A percentile compares a stretch with the other conserved stretches of the same genome.
Conservation (phyloP, 2,329 filamentous ascomycete genomes). For the Allantophomopsis lycopodina region DNA sequence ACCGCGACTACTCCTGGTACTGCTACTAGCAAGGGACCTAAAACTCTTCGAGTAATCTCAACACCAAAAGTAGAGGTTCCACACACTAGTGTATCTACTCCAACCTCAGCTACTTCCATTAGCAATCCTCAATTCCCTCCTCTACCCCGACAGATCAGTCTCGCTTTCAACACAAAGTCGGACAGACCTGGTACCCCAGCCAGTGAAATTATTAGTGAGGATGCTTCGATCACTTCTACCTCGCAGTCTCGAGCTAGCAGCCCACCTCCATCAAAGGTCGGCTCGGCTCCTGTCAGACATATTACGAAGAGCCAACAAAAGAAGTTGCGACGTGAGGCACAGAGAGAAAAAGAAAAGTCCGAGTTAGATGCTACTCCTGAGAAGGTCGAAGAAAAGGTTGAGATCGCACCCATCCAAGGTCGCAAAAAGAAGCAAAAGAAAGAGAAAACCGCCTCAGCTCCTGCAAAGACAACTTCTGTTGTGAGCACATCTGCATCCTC, state of each 20-base stretch:
- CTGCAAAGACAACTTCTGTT: constrained; percentile 13
- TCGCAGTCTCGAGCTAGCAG: constrained; percentile 62
- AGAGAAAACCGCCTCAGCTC: constrained; percentile 32
- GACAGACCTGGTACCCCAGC: constrained; percentile 57
- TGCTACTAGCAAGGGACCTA: constrained; percentile 35
- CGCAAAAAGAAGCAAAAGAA: constrained; percentile 82
- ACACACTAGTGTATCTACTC: constrained; percentile 17
- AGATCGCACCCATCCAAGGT: constrained; percentile 58
- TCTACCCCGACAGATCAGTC: constrained; percentile 33
- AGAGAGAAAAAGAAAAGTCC: constrained; percentile 46
- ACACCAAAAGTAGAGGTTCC: constrained; percentile 48
- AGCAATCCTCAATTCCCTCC: not conserved
- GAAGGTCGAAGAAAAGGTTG: constrained; percentile 24
- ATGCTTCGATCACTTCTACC: constrained; percentile 58
- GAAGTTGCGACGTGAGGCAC: constrained; percentile 57
- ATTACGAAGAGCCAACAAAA: constrained; percentile 70
- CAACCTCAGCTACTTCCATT: constrained; percentile 20
- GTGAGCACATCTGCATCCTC: constrained; percentile 14
- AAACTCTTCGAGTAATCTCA: constrained; percentile 57
- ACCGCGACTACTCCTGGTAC: constrained; percentile 37
- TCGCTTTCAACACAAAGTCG: constrained; percentile 26
- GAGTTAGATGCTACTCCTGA: constrained; percentile 39
- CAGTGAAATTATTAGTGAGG: constrained; percentile 67
- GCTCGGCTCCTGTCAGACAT: constrained; percentile 51
- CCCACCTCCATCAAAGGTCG: constrained; percentile 52